These are phyloP conservation scores for Geum urbanum DNA, from an alignment of 306 rosid species.

Conservation along the genomic window DNA sequence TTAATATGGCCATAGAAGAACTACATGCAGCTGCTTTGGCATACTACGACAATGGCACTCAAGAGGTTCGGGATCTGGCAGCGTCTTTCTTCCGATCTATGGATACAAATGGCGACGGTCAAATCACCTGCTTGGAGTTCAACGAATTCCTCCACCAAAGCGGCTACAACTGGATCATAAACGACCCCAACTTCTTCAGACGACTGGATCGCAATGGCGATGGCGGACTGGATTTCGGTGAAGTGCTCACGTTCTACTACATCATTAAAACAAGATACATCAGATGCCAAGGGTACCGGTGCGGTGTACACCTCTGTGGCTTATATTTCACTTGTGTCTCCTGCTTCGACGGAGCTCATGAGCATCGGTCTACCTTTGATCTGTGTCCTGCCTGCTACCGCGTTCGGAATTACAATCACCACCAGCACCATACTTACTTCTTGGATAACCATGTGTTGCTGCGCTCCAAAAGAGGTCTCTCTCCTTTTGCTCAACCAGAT, in stretches of 20 bases:
- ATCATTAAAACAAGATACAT: slow-evolving; percentile 9
- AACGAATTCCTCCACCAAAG: background rate
- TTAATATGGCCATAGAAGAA: background rate
- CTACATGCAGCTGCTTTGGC: background rate
- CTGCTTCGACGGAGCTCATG: slow-evolving; percentile 9
- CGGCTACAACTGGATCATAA: background rate
- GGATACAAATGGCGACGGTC: background rate
- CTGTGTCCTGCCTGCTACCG: slow-evolving; percentile 2
- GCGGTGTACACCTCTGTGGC: background rate
- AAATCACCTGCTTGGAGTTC: background rate
- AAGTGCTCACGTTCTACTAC: slow-evolving; percentile 17
- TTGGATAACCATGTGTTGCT: slow-evolving; percentile 16
- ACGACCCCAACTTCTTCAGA: background rate
- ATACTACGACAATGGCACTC: background rate
- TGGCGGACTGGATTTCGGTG: slow-evolving; percentile 10
- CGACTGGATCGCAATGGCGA: slow-evolving; percentile 2
- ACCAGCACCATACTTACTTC: slow-evolving; percentile 15
- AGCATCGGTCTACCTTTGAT: background rate
- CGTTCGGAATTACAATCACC: background rate
- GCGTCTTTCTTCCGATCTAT: slow-evolving; percentile 11
- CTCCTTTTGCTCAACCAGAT: slow-evolving; percentile 3
- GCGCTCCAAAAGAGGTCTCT: slow-evolving; percentile 20
- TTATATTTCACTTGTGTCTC: slow-evolving; percentile 6
- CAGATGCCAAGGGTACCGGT: background rate
- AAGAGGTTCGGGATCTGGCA: background rate